Base-by-base conservation (phyloP, 306 rosid species). In the Medicago lupulina region DNA sequence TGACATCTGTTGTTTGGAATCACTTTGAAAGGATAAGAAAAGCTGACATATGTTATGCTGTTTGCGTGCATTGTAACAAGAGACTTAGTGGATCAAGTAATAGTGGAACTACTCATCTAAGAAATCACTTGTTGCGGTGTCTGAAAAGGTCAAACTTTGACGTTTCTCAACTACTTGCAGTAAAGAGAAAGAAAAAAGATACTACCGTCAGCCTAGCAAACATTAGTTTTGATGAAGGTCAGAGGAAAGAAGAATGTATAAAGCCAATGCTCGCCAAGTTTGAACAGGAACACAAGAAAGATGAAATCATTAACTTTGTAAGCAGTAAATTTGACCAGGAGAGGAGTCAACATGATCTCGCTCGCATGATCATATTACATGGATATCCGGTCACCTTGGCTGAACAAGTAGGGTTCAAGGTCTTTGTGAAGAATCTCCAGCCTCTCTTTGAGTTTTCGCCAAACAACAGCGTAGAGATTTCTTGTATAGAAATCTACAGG, bases 81-180 rank as follows among this genome's bases (percentile, higher is more conserved):
- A 95, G 84, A 78, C 99, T 95, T 76, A 95, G 99, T 81, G 99
- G 97, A 70, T 95, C 99, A 18, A 95, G 99, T 82, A 95, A 95
- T 58, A 95, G 99, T 40, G 99, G 99, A 73, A 95, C 99, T 19
- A 92, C 99, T 18, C 99, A 95, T 81, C 86, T 95, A 81, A 90
- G 99, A 79, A 95, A 95, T 78, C 99, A 95, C 87, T 84, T 95
- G 80, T 83, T 92, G 91, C 92, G 99, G 64, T 95, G 99, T 83
- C 85, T 95, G 76, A 95, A 95, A 83, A 76, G 99, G 75, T 87
- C 96, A 31, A 90, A 92, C 82, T 86, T 84, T 68, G 99, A 95
- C 44, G 99, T 95, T 51, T 92, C 99, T 78, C 99, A 95, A 76
- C 91, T 95, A 40, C 99, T 95, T 70, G 82, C 92, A 4, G 97